Evolutionary conservation across 176 grass and related monocot genomes (phyloP), one percentile per base, ranked within the genome.

Genomic region (Carex myosuroides): DNA sequence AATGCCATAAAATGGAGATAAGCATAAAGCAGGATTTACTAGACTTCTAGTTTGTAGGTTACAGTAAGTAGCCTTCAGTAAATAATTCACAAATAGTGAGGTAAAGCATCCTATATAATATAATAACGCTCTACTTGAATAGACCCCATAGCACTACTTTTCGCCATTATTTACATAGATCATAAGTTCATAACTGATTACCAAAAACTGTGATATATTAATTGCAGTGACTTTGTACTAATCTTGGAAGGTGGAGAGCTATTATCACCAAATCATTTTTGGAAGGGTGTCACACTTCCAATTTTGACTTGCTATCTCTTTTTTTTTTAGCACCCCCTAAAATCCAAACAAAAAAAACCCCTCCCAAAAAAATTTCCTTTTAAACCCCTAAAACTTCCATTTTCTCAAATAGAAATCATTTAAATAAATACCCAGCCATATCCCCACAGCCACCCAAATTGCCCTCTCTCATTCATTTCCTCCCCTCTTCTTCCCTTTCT

Each of bases 251-350:
- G 89, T 93, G 68, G 75, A 81, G 86, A 21, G 89, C 86, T 83
- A 91, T 93, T 87, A 92, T 92, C 92, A 88, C 14, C 71, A 86
- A 81, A 88, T 88, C 87, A 89, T 83, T 87, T 90, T 92, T 92
- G 83, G 87, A 88, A 79, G 73, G 32, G 83, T 30, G 83, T 92
- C 89, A 58, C 73, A 78, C 60, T 39, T 57, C 55, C 46, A 70
- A 65, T 44, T 76, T 73, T 76, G 69, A 85, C 84, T 86, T 70
- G 61, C 60, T 74, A 63, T 68, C 33, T 35, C 33, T 64, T 63
- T 30, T 72, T 58, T 54, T 69, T 83, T 88, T 29, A 29, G 89
- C 67, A 88, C 89, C 84, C 30, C 30, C n/a, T 48, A 44, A 44
- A 71, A 41, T 39, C 68, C 37, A 71, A 71, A 71, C 35, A 48